Percentiles rank a stretch among this genome's conserved stretches.
Evolutionary conservation across 352 stramenopile species (phyloP).

Genomic region (Phytophthora sansomeana): DNA sequence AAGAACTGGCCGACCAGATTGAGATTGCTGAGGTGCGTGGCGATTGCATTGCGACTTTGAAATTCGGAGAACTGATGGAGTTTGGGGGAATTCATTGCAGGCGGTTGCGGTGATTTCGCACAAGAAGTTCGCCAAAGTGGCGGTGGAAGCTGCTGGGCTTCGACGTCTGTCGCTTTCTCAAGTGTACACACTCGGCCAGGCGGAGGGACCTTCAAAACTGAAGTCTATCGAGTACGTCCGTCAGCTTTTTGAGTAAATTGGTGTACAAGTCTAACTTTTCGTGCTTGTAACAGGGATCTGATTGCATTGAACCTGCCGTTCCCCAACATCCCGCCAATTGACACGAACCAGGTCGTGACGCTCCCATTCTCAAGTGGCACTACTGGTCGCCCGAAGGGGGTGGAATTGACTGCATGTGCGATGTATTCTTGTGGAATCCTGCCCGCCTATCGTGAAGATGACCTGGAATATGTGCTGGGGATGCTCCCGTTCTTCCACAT

Average conservation of each 20-base stretch:
- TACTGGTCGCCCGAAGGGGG: constrained; percentile 91
- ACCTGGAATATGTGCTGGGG: constrained; percentile 44
- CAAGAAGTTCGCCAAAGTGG: constrained; percentile 46
- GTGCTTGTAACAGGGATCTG: constrained; percentile 44
- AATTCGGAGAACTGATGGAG: background rate
- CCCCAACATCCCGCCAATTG: constrained; percentile 35
- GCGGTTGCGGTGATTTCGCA: constrained; percentile 46
- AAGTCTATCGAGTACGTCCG: constrained; percentile 35
- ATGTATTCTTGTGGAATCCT: constrained; percentile 86
- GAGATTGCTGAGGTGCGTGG: constrained; percentile 35
- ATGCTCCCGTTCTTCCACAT: constrained; percentile 97
- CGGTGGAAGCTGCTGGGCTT: constrained; percentile 36
- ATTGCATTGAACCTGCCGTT: constrained; percentile 34
- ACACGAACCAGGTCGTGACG: constrained; percentile 38
- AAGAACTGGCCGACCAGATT: constrained; percentile 52
- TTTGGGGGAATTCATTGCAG: background rate
- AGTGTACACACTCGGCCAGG: constrained; percentile 40
- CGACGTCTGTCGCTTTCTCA: constrained; percentile 18
- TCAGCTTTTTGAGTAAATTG: too few species aligned
- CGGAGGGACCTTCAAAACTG: constrained; percentile 10
- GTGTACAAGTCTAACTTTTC: background rate
- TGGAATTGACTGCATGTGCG: constrained; percentile 89
- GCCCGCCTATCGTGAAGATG: constrained; percentile 49
- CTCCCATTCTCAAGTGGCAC: constrained; percentile 95
- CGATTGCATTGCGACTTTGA: background rate